Evolutionary conservation across 208 protist species (phyloP).

Genomic region (Wallacemonas rigidus): DNA sequence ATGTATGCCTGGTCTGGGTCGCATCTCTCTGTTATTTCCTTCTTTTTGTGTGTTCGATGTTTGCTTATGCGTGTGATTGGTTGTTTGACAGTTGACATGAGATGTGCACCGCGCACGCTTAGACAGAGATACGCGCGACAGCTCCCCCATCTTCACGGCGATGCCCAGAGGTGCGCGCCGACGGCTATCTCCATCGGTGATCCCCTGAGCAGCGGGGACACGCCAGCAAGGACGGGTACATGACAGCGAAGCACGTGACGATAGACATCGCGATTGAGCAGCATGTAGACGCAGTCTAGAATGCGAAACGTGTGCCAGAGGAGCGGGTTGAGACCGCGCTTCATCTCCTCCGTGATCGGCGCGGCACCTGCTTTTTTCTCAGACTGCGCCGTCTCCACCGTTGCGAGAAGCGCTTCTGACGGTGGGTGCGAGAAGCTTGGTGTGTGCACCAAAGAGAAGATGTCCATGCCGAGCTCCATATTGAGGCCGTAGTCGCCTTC

Average conservation of each 20-base stretch:
- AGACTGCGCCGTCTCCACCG: not conserved
- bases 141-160: not conserved
- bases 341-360: slow-evolving; percentile 16
- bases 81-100: no score
- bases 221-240: slow-evolving; percentile 29
- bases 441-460: slow-evolving; percentile 21
- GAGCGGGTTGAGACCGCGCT: slow-evolving; percentile 23
- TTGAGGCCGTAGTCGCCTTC: slow-evolving; percentile 49
- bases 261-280: slow-evolving; percentile 36
- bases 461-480: slow-evolving; percentile 43
- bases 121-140: no score
- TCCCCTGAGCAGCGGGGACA: slow-evolving; percentile 5
- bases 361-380: not conserved
- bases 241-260: slow-evolving; percentile 44
- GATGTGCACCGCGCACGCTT: no score
- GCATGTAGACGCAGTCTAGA: slow-evolving; percentile 55
- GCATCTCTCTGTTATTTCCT: no score
- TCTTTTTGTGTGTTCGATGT: no score
- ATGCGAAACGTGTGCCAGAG: slow-evolving; percentile 45
- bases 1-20: no score
- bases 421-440: not conserved
- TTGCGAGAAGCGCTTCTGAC: no score
- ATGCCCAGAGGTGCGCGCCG: not conserved
- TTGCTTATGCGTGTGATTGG: no score
- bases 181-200: slow-evolving; percentile 8